Evolutionary conservation across 129 eudicot species (phyloP), one percentile per base, ranked within the genome.

Genomic region (Silybum marianum): DNA sequence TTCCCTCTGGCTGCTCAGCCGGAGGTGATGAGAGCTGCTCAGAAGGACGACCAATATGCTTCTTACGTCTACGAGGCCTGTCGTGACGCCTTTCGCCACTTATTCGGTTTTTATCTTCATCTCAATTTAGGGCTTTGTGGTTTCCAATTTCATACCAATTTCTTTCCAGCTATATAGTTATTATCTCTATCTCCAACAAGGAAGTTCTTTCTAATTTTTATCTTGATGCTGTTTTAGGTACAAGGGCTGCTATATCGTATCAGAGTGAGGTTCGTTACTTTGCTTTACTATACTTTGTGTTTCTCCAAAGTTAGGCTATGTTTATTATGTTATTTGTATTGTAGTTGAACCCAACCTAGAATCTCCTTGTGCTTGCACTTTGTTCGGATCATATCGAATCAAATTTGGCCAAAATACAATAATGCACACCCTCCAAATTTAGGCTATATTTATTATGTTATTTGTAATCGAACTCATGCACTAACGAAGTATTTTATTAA

Each of bases 21-120:
- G 84, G 99, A 96, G 84, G 76, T 96, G 23, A 96, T 96, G 99
- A 88, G 99, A 82, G 99, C 99, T 1, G 99, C 99, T 7, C 97
- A 96, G 84, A 96, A 96, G 71, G 99, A 96, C 84, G 98, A 96
- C 67, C 97, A 93, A 80, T 96, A 96, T 68, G 98, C 99, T 51
- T 91, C 99, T 71, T 96, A 84, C 78, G 95, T 96, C 79, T 88
- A 92, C 83, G 99, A 96, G 36, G 99, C 99, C 25, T 96, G 99
- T 78, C 97, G 99, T 30, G 99, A 96, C 71, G 98, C 99, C 74
- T 93, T 96, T 76, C 99, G 99, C 44, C 99, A 96, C 74, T 90
- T 93, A 44, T 91, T 96, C 72, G 99, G 99, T 95, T 40, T 75
- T 44, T 68, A 58, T 42, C 74, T 79, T 85, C 78, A 24, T 32